Conservation (phyloP, 1,139 yeast species). For the Nakaseomyces glabratus region DNA sequence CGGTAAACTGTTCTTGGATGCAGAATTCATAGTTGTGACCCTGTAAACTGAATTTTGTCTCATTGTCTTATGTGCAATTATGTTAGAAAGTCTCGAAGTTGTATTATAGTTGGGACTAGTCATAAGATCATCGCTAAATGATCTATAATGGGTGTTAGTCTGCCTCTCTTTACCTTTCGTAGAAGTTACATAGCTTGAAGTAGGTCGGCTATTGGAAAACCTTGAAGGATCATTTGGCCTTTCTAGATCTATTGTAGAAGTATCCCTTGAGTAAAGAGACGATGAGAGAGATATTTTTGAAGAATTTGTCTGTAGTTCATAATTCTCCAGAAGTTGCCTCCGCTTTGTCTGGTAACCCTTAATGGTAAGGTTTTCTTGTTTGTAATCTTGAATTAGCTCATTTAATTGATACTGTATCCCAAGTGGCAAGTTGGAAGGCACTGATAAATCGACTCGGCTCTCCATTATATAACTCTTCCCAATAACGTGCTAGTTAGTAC, state of each 20-base stretch:
- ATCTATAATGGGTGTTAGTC: not conserved
- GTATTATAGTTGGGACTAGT: not conserved
- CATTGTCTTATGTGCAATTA: not conserved
- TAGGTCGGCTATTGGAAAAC: not conserved
- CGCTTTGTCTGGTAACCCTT: slow-evolving; percentile 59
- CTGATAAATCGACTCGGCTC: slow-evolving; percentile 23
- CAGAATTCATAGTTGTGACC: slow-evolving; percentile 26
- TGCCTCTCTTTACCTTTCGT: not conserved
- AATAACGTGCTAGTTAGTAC: no score
- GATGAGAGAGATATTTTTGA: not conserved
- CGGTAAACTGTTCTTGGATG: slow-evolving; percentile 11
- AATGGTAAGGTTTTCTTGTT: slow-evolving; percentile 59
- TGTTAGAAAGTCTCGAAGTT: not conserved
- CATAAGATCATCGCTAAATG: slow-evolving; percentile 1
- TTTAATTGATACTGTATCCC: slow-evolving; percentile 30
- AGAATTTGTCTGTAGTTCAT: slow-evolving; percentile 7
- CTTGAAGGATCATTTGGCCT: not conserved
- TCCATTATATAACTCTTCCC: not conserved
- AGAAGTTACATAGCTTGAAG: not conserved
- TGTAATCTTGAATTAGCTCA: slow-evolving; percentile 41
- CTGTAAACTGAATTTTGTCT: slow-evolving; percentile 21
- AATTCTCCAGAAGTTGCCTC: slow-evolving; percentile 35
- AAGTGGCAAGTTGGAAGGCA: slow-evolving; percentile 26
- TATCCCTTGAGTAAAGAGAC: not conserved
- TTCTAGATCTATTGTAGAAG: not conserved